Evolutionary conservation across 345 rosid genomes (phyloP), one percentile per base, ranked within the genome.

Genomic region (Gossypium raimondii): DNA sequence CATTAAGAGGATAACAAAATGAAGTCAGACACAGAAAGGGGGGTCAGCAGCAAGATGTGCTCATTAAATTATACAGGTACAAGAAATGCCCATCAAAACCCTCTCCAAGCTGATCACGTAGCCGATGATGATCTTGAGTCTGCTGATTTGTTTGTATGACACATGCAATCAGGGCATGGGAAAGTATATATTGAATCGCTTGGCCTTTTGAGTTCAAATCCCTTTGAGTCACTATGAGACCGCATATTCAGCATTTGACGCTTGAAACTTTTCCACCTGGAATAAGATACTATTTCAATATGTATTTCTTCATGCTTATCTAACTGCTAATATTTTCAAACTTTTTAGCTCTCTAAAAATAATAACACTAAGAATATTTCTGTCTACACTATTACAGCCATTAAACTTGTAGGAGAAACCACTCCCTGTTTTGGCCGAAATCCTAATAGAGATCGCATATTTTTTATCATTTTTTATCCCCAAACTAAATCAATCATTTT

Each of bases 161-260:
- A 89, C 98, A 96, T 92, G 83, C 99, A 96, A 79, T 96, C 95
- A n/a, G 99, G 99, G 82, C 99, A 96, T 29, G 99, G 98, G 77
- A 86, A 93, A 50, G 95, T 87, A 77, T 89, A 96, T 50, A 91
- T 83, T 0, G 99, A 96, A 75, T 96, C 98, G 60, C 79, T 92
- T 13, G 95, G 93, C 79, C 97, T 83, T 84, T 93, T 96, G 56
- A 96, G 82, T 84, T 92, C 99, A 81, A 89, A 85, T 68, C 99
- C 98, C 79, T 96, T 96, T 22, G 93, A 87, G 85, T 93, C 97
- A 78, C 99, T 90, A 76, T 93, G 97, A 62, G 95, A 86, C 73
- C 98, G 86, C 93, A 96, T 93, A 79, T 68, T 92, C 83, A 89
- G 82, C 97, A 96, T 85, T 25, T 96, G 98, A 12, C 97, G 88